phyloP scores from a whole-genome alignment of 768 basidiomycete genomes.

The Tricholoma furcatifolium region DNA sequence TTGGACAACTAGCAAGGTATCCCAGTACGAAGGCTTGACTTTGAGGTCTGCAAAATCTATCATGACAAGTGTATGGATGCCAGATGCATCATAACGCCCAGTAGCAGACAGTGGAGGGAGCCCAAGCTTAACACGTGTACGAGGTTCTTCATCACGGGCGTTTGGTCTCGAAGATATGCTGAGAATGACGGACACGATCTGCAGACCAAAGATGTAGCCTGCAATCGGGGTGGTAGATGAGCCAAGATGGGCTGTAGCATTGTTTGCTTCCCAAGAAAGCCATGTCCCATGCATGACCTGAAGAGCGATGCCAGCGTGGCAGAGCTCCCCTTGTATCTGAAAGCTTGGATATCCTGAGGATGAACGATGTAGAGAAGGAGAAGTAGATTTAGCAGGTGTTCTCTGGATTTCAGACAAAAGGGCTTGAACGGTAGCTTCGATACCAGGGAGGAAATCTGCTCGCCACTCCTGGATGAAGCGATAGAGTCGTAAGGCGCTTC shows the following conservation, averaged over 20 bases:
- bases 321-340: constrained; percentile 53
- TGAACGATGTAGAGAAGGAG: constrained; percentile 29
- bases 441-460: constrained; percentile 72
- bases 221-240: constrained; percentile 31
- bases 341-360: constrained; percentile 30
- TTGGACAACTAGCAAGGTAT: constrained; percentile 78
- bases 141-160: constrained; percentile 31
- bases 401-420: constrained; percentile 63
- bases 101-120: constrained; percentile 67
- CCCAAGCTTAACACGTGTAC: constrained; percentile 55
- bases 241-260: constrained; percentile 47
- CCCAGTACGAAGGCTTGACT: constrained; percentile 82
- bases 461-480: constrained; percentile 83
- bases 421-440: constrained; percentile 64
- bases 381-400: constrained; percentile 31
- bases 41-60: constrained; percentile 71
- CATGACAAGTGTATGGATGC: constrained; percentile 53
- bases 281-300: constrained; percentile 90
- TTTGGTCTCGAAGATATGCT: constrained; percentile 53
- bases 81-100: constrained; percentile 50
- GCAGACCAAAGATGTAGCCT: constrained; percentile 58
- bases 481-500: constrained; percentile 78
- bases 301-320: constrained; percentile 56
- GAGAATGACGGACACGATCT: constrained; percentile 59
- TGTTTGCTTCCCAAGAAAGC: constrained; percentile 70